Evolutionary conservation across 2,329 filamentous ascomycete genomes (phyloP), one percentile per base, ranked within the genome.

Genomic region (Drechslerella dactyloides): DNA sequence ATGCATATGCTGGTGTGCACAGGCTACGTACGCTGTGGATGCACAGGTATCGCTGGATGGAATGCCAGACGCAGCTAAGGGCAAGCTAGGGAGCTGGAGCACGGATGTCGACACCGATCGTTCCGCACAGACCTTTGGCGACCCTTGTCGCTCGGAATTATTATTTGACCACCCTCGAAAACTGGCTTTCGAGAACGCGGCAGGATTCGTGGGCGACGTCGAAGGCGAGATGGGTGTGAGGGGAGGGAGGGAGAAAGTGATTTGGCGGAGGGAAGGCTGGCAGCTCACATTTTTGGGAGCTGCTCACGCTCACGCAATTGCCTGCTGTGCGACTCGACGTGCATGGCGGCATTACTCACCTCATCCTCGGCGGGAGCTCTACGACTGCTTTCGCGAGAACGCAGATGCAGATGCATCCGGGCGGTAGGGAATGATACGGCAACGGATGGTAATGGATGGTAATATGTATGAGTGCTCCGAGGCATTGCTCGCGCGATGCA

Each of bases 81-180:
- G 27, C 27, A 3, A 33, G 27, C 27, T 8, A 33, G 27, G 27
- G 27, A 33, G 27, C 27, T 8, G 27, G 44, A 48, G 44, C 44
- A 48, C 44, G 44, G 44, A 48, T 48, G 44, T 48, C 44, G 15
- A 48, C 17, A 48, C 44, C 44, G 44, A 48, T 48, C 11, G 44
- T 17, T 46, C 62, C 68, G 68, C 68, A 72, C 68, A 61, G 68
- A 72, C 68, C 37, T 64, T 56, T 58, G 21, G 30, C 15, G 54
- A 72, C 68, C 68, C 68, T 72, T 65, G 68, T 72, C 60, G 56
- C 24, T 61, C 60, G 60, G 60, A 72, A 57, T 72, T 65, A 65
- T 64, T 72, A 72, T 72, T 72, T 61, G 68, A 70, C 66, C 53
- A 64, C 66, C 66, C 40, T 70, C 23, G 19, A 24, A 54, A n/a